These are phyloP conservation scores for Lepidium didymum DNA, from an alignment of 345 rosid species.

Conservation along the genomic window DNA sequence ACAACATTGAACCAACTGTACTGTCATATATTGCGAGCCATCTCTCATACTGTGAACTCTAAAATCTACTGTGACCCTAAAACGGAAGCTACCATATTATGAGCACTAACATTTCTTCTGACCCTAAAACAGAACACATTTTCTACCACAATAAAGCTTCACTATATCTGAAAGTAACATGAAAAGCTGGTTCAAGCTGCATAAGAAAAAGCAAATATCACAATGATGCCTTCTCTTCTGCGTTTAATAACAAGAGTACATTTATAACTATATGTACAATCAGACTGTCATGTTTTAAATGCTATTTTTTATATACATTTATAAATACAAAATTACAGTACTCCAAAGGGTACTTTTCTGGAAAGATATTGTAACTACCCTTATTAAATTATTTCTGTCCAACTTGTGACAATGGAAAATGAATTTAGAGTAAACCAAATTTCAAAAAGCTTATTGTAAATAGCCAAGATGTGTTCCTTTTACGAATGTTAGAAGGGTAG, in stretches of 20 bases:
- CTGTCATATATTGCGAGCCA: background rate
- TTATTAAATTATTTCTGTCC: background rate
- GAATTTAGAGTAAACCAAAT: background rate
- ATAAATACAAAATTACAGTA: background rate
- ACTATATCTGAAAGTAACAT: background rate
- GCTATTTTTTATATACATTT: background rate
- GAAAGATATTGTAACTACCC: background rate
- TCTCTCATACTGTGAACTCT: slow-evolving; percentile 4
- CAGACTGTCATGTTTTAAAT: background rate
- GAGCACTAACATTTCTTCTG: background rate
- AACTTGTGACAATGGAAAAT: background rate
- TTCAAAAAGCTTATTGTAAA: background rate
- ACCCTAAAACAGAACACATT: background rate
- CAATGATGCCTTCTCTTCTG: background rate
- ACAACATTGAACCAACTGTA: background rate
- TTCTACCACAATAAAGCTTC: background rate
- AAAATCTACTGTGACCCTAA: background rate
- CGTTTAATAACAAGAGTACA: background rate
- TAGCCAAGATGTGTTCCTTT: background rate
- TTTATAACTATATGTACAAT: background rate
- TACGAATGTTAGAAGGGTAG: background rate
- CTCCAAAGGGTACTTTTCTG: background rate
- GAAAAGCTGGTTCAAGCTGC: background rate
- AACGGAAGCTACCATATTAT: background rate
- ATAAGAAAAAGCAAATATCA: background rate